Evolutionary conservation across 2,329 filamentous ascomycete species (phyloP).

Genomic region (Aspergillus jensenii): DNA sequence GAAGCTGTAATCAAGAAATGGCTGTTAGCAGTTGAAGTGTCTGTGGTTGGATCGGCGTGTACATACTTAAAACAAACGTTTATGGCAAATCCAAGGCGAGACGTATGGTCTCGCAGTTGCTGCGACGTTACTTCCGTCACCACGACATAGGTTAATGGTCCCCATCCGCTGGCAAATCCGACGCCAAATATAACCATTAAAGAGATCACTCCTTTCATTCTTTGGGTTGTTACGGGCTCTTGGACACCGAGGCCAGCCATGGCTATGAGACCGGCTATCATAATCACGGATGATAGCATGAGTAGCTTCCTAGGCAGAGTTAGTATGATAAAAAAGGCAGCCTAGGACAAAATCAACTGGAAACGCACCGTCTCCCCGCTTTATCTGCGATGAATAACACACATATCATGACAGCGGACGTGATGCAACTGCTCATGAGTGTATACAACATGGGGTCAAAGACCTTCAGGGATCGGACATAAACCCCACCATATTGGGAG

Average conservation of each 20-base stretch:
- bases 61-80: slow-evolving; percentile 8
- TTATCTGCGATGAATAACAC: not conserved
- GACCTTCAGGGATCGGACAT: slow-evolving; percentile 19
- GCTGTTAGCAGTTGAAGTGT: not conserved
- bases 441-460: slow-evolving; percentile 16
- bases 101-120: slow-evolving; percentile 11
- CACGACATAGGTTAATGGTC: slow-evolving; percentile 21
- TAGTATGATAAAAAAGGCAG: not conserved
- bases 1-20: slow-evolving; percentile 12
- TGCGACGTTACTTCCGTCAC: slow-evolving; percentile 19
- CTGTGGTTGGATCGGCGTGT: too few species aligned
- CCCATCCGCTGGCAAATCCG: slow-evolving; percentile 19
- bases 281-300: not conserved
- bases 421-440: not conserved
- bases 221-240: not conserved
- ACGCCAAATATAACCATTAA: slow-evolving; percentile 16
- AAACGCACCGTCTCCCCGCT: not conserved
- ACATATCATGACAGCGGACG: not conserved
- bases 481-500: slow-evolving; percentile 22
- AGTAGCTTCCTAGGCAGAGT: not conserved
- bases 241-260: slow-evolving; percentile 1
- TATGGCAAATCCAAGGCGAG: slow-evolving; percentile 6
- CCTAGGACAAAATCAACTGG: too few species aligned
- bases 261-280: not conserved
- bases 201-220: slow-evolving; percentile 10